Conservation (phyloP, 1,139 yeast genomes). For the Suhomyces maxii region DNA sequence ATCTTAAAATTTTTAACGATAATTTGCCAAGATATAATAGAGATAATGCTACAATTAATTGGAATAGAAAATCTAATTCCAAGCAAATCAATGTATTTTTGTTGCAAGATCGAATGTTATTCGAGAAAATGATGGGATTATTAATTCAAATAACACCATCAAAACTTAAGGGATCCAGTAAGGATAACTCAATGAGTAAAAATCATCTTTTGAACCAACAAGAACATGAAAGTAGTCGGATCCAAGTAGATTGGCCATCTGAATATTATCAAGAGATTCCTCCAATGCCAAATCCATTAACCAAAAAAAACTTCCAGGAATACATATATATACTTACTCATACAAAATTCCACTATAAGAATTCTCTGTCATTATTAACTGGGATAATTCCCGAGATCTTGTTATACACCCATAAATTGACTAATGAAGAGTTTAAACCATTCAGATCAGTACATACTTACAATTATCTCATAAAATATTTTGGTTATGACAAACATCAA, state of each 20-base stretch:
- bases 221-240: conserved; percentile 5
- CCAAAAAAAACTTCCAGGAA: conserved; percentile 32
- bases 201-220: conserved; percentile 9
- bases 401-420: conserved; percentile 39
- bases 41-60: conserved; percentile 25
- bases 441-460: conserved; percentile 39
- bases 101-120: conserved; percentile 28
- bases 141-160: conserved; percentile 38
- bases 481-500: conserved; percentile 45
- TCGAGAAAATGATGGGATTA: conserved; percentile 34
- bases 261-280: conserved; percentile 35
- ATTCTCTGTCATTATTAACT: conserved; percentile 36
- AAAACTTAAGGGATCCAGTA: conserved; percentile 21
- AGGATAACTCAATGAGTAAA: conserved; percentile 5
- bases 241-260: conserved; percentile 7
- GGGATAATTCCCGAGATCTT: conserved; percentile 44
- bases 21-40: conserved; percentile 23
- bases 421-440: conserved; percentile 29
- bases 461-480: conserved; percentile 43
- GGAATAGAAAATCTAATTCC: conserved; percentile 24
- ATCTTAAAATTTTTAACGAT: conserved; percentile 34
- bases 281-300: conserved; percentile 30
- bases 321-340: conserved; percentile 43
- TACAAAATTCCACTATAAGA: conserved; percentile 31
- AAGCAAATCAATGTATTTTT: conserved; percentile 23